Conservation (phyloP, 2,329 filamentous ascomycete species). For the Pestalotiopsis sp. region DNA sequence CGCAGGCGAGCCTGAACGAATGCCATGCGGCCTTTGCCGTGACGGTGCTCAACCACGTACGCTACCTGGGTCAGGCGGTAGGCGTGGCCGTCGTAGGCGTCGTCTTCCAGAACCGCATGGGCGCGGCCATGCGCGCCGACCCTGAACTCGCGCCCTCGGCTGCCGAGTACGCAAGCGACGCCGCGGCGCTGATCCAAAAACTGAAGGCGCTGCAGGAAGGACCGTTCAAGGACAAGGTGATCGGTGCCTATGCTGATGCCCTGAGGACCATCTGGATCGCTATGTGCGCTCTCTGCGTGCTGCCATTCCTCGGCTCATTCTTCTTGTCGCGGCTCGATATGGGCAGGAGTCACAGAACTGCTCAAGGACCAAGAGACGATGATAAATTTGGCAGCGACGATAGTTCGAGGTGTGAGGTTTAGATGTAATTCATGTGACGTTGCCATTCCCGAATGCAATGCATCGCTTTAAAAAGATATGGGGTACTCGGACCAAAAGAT, state of each 20-base stretch:
- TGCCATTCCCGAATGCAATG: too few species aligned
- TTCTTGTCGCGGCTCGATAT: not conserved
- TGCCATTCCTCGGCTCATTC: slow-evolving; percentile 2
- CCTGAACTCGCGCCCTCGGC: not conserved
- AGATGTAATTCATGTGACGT: not conserved
- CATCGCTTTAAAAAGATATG: too few species aligned
- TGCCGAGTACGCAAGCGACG: not conserved
- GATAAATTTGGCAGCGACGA: not conserved
- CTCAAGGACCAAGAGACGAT: not conserved
- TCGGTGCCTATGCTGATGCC: not conserved
- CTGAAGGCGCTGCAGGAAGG: not conserved
- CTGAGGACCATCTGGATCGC: slow-evolving; percentile 1
- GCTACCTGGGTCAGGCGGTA: slow-evolving; percentile 3
- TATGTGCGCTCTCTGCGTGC: slow-evolving; percentile 5
- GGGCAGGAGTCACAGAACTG: not conserved
- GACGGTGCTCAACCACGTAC: not conserved
- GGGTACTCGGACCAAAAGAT: too few species aligned
- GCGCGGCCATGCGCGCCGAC: not conserved
- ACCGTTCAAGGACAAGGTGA: not conserved
- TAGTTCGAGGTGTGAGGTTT: not conserved
- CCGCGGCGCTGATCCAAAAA: not conserved
- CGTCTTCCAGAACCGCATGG: slow-evolving; percentile 3
- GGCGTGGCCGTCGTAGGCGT: slow-evolving; percentile 3
- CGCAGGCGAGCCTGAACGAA: not conserved
- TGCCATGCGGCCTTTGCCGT: not conserved